Evolutionary conservation across 176 grass and related monocot genomes (phyloP).

Genomic region (Avena insularis): DNA sequence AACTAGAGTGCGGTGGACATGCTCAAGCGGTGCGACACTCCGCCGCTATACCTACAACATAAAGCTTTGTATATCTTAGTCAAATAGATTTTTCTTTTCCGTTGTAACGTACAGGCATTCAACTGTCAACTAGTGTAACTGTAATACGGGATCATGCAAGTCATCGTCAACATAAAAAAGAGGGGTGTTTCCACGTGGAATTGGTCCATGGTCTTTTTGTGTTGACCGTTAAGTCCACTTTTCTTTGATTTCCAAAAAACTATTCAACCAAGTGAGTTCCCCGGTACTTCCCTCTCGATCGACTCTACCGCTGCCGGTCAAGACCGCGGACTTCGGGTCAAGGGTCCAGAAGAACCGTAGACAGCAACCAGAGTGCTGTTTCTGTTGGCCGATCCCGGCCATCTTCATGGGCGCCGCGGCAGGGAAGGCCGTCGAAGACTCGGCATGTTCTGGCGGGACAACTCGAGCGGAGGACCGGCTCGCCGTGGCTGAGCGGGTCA

Average conservation of each 20-base stretch:
- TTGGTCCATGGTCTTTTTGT: no score
- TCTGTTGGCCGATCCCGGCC: background rate
- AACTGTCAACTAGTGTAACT: no score
- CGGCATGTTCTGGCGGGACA: background rate
- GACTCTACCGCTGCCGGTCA: background rate
- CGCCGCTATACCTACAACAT: background rate
- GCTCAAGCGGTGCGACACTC: no score
- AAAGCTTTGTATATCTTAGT: background rate
- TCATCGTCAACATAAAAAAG: no score
- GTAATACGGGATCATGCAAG: no score
- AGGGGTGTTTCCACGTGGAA: no score
- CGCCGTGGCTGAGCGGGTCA: background rate
- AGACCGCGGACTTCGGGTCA: background rate
- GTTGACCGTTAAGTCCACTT: no score
- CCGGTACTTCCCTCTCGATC: background rate
- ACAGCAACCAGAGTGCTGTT: background rate
- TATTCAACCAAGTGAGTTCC: background rate
- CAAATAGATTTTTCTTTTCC: no score
- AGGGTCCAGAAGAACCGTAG: background rate
- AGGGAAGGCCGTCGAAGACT: background rate
- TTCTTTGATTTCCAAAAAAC: no score
- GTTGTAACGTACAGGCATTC: no score
- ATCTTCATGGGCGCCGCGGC: background rate
- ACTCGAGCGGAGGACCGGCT: conserved; percentile 27
- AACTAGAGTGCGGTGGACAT: no score